A percentile compares a stretch with the other conserved stretches of the same genome.
Evolutionary conservation across 2,329 filamentous ascomycete genomes (phyloP).

Genomic region (Zymoseptoria passerinii): DNA sequence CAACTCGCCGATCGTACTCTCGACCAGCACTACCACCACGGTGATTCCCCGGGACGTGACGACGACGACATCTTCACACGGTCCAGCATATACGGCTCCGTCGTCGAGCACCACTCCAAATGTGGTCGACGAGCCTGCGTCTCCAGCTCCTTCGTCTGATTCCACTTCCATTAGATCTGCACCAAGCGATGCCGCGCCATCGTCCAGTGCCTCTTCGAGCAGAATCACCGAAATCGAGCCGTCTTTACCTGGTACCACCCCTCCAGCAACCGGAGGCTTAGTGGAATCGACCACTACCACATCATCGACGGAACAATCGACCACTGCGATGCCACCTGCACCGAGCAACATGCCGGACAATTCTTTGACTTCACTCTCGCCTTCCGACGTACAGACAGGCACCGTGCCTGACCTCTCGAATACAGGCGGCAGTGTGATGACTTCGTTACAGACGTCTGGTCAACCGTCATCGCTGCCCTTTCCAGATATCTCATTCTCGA

Average conservation of each 20-base stretch:
- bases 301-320: background rate
- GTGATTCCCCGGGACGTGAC: background rate
- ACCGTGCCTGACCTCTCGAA: constrained; percentile 11
- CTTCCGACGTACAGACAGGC: constrained; percentile 26
- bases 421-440: constrained; percentile 15
- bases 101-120: background rate
- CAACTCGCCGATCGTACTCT: background rate
- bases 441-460: constrained; percentile 21
- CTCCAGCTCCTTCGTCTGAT: background rate
- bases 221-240: background rate
- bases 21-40: background rate
- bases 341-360: constrained; percentile 19
- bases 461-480: constrained; percentile 24
- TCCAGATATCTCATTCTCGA: constrained; percentile 19
- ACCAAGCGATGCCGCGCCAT: background rate
- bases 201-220: background rate
- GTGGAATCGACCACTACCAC: background rate
- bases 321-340: constrained; percentile 1
- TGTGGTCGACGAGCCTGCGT: background rate
- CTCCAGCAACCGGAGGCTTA: background rate
- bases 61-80: background rate
- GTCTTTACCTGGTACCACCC: background rate
- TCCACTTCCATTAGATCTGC: background rate
- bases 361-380: constrained; percentile 21
- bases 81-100: background rate